Evolutionary conservation across 2,329 filamentous ascomycete genomes (phyloP).

Genomic region (Penicillium palitans): DNA sequence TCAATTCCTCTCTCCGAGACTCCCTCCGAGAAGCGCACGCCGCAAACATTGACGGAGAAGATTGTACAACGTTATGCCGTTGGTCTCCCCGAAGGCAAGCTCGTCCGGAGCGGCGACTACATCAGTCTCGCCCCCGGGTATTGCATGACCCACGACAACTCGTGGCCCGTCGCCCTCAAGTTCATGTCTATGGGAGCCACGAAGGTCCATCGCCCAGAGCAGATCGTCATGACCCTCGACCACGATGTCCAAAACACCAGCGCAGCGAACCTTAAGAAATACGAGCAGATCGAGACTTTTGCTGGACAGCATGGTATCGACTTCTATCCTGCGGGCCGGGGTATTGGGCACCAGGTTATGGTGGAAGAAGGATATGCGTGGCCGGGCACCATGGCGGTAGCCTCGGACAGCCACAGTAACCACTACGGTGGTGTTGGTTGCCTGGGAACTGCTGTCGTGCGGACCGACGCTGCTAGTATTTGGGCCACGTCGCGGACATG

Average conservation of each 20-base stretch:
- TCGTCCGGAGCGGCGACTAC: slow-evolving; percentile 78
- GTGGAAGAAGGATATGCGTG: slow-evolving; percentile 81
- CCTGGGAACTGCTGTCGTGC: slow-evolving; percentile 76
- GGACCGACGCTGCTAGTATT: slow-evolving; percentile 83
- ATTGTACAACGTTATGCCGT: slow-evolving; percentile 81
- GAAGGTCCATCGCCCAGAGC: slow-evolving; percentile 67
- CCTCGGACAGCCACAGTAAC: slow-evolving; percentile 69
- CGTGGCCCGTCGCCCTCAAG: slow-evolving; percentile 72
- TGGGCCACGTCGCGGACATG: slow-evolving; percentile 82
- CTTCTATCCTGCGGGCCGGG: slow-evolving; percentile 74
- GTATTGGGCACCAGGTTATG: slow-evolving; percentile 78
- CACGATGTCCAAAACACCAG: slow-evolving; percentile 86
- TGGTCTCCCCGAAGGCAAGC: slow-evolving; percentile 72
- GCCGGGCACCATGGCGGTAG: slow-evolving; percentile 82
- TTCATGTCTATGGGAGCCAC: slow-evolving; percentile 81
- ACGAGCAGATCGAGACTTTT: slow-evolving; percentile 77
- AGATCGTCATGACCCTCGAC: slow-evolving; percentile 81
- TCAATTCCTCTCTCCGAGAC: background rate
- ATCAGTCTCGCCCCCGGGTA: slow-evolving; percentile 70
- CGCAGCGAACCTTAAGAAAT: slow-evolving; percentile 79
- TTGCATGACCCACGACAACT: slow-evolving; percentile 88
- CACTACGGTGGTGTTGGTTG: slow-evolving; percentile 80
- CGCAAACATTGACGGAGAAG: slow-evolving; percentile 88
- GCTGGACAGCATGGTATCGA: slow-evolving; percentile 73
- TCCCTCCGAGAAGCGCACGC: slow-evolving; percentile 22